Evolutionary conservation across 345 rosid species (phyloP).

Genomic region (Lumnitzera littorea): DNA sequence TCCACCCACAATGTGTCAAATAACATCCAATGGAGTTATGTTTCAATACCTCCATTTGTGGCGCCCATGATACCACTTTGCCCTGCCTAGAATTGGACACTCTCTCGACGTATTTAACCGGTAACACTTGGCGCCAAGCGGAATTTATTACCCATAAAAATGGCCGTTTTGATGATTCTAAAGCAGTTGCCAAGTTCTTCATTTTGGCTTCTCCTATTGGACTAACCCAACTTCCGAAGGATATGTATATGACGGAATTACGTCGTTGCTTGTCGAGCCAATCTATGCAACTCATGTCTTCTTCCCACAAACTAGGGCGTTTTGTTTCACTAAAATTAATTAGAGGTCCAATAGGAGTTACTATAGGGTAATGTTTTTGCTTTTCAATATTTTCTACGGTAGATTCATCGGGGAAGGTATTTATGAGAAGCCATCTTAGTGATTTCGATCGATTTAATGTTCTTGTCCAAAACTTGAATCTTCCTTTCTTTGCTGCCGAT

Average conservation of each 20-base stretch:
- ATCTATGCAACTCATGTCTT: conserved; percentile 52
- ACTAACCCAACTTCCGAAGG: conserved; percentile 85
- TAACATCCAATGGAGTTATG: conserved; percentile 47
- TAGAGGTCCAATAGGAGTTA: conserved; percentile 43
- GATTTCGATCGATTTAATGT: conserved; percentile 37
- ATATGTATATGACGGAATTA: conserved; percentile 49
- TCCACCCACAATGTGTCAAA: conserved; percentile 90
- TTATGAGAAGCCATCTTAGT: conserved; percentile 53
- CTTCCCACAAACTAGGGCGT: conserved; percentile 54
- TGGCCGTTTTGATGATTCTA: conserved; percentile 37
- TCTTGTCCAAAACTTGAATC: conserved; percentile 74
- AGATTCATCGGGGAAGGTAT: conserved; percentile 49
- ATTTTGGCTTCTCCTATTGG: conserved; percentile 61
- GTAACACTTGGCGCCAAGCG: conserved; percentile 54
- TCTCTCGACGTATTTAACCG: conserved; percentile 35
- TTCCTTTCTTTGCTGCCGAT: conserved; percentile 33
- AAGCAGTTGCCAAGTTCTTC: conserved; percentile 34
- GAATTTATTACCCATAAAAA: conserved; percentile 59
- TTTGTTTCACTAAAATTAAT: conserved; percentile 18
- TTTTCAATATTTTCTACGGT: not conserved
- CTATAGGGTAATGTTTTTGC: conserved; percentile 10
- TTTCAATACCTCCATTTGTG: conserved; percentile 46
- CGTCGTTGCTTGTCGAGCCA: conserved; percentile 54
- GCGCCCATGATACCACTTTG: conserved; percentile 63
- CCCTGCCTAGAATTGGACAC: conserved; percentile 27